Evolutionary conservation across 441 rosid species (phyloP), one percentile per base, ranked within the genome.

Genomic region (Croton setiger): DNA sequence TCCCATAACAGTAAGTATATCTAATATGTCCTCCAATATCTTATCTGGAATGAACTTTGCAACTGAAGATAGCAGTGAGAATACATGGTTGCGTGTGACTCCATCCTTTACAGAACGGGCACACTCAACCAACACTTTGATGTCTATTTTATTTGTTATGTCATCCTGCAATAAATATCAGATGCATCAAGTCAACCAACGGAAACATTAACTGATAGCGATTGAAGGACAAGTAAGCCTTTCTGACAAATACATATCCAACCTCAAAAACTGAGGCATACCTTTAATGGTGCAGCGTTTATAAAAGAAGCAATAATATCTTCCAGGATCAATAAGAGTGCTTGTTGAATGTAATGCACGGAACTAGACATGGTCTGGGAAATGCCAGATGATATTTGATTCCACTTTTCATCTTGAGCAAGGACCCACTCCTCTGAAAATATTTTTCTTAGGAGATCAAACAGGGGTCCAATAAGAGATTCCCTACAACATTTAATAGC

Each of bases 1-100:
- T 74, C 98, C 98, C 39, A 89, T 80, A 47, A 87, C 83, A 39
- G 84, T 68, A 71, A 96, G 84, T 79, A 93, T 86, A 69, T 84
- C 91, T 66, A 74, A 63, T 69, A 84, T 85, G 67, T 91, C 89
- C 59, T 87, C 93, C 84, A 88, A 76, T 64, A 93, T 73, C 67
- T 72, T 85, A 61, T 85, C 90, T 1, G 98, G 98, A 73, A 83
- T 72, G 68, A 85, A 76, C 86, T 86, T 88, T 56, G 87, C 87
- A 72, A 86, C 58, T 31, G 90, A 75, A 33, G 96, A 82, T 80
- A 91, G 78, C 47, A 96, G 75, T 41, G 88, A 81, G 70, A 96
- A 85, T 55, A 96, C 66, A 67, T 85, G 84, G 72, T 87, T 92
- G 66, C 91, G 87, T 58, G 87, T 84, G 60, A 82, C 87, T 62